These are phyloP conservation scores for Boletus pseudopeckii DNA, from an alignment of 768 basidiomycete species.

Conservation along the genomic window DNA sequence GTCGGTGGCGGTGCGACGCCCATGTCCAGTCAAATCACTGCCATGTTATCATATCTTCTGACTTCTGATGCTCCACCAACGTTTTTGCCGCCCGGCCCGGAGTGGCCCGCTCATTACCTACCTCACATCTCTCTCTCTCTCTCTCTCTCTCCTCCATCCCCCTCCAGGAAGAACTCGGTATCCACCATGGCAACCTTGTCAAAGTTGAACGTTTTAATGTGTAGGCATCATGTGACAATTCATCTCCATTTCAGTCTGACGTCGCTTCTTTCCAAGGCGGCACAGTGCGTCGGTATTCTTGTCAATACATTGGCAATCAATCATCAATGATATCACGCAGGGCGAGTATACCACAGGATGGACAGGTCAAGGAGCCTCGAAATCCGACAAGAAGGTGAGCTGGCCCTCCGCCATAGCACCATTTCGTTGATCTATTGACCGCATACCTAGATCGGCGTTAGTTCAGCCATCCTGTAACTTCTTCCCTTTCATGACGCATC, in stretches of 20 bases:
- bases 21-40: slow-evolving; percentile 6
- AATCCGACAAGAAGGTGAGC: slow-evolving; percentile 88
- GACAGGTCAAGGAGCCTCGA: slow-evolving; percentile 88
- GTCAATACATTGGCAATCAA: neutral
- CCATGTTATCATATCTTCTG: neutral
- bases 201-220: slow-evolving; percentile 77
- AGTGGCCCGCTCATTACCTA: slow-evolving; percentile 1
- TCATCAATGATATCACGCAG: slow-evolving; percentile 26
- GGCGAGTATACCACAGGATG: slow-evolving; percentile 96
- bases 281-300: slow-evolving; percentile 31
- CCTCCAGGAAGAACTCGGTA: neutral
- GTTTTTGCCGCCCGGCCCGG: neutral
- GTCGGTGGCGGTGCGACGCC: slow-evolving; percentile 22
- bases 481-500: slow-evolving; percentile 14
- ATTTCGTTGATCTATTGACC: neutral
- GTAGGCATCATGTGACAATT: slow-evolving; percentile 38
- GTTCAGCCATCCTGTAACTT: slow-evolving; percentile 21
- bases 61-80: too few species aligned
- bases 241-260: slow-evolving; percentile 4
- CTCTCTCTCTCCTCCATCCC: neutral
- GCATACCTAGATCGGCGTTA: slow-evolving; percentile 59
- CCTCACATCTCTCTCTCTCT: neutral
- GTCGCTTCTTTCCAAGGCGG: slow-evolving; percentile 37
- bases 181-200: slow-evolving; percentile 40
- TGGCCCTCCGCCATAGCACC: neutral